A percentile compares a stretch with the other conserved stretches of the same genome.
Evolutionary conservation across 495 filamentous ascomycete genomes (phyloP).

Genomic region (Thozetella sp.): DNA sequence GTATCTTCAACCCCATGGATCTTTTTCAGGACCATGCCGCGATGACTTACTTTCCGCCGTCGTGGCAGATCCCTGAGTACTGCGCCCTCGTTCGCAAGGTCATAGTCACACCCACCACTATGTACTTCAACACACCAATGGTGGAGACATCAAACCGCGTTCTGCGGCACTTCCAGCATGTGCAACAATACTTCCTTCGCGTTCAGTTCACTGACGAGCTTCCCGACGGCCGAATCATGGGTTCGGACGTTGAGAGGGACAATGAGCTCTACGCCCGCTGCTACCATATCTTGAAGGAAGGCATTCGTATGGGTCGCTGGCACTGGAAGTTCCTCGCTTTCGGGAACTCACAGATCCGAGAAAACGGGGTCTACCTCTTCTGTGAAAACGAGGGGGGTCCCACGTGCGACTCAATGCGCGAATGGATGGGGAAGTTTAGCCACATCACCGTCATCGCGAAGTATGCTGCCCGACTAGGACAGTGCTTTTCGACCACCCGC

Average conservation of each 20-base stretch:
- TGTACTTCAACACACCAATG: constrained; percentile 75
- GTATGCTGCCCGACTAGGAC: constrained; percentile 83
- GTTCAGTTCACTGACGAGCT: constrained; percentile 89
- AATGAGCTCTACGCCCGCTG: constrained; percentile 77
- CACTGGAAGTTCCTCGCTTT: constrained; percentile 92
- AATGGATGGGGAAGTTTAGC: constrained; percentile 86
- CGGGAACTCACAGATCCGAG: constrained; percentile 93
- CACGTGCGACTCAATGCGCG: constrained; percentile 74
- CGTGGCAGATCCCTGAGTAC: constrained; percentile 64
- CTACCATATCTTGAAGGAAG: constrained; percentile 69
- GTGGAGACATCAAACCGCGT: constrained; percentile 90
- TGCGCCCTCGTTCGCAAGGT: constrained; percentile 77
- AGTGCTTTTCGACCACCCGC: constrained; percentile 93
- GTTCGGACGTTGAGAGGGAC: constrained; percentile 48
- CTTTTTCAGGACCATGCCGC: constrained; percentile 62
- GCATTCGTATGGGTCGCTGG: constrained; percentile 79
- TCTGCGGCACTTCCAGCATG: constrained; percentile 66
- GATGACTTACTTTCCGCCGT: constrained; percentile 41
- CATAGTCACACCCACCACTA: constrained; percentile 78
- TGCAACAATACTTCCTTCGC: constrained; percentile 84
- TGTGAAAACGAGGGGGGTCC: constrained; percentile 42
- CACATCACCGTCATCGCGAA: constrained; percentile 81
- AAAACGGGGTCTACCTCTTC: constrained; percentile 93
- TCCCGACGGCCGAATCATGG: constrained; percentile 42
- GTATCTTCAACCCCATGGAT: constrained; percentile 71